Conservation (phyloP, 768 basidiomycete genomes). For the Gautieria morchelliformis region DNA sequence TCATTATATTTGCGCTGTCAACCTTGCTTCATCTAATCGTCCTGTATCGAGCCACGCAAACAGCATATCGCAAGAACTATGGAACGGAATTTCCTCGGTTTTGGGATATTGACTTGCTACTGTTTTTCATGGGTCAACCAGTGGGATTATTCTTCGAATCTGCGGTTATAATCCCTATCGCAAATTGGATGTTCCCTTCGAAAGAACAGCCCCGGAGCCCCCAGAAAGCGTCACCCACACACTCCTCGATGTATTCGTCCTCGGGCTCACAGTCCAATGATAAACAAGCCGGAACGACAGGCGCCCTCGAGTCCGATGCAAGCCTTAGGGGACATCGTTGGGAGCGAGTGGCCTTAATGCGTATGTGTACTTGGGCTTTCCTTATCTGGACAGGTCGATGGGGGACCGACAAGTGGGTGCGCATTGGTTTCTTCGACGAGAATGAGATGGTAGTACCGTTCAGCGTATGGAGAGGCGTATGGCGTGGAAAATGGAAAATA, state of each 20-base stretch:
- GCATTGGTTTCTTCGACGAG: background rate
- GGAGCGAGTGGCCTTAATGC: background rate
- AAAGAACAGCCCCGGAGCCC: background rate
- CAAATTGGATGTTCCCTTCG: background rate
- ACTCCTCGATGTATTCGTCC: background rate
- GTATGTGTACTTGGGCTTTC: background rate
- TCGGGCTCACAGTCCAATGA: background rate
- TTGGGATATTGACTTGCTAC: background rate
- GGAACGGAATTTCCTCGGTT: background rate
- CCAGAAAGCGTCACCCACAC: background rate
- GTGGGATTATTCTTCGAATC: slow-evolving; percentile 1
- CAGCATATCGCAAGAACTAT: background rate
- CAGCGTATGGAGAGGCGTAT: background rate
- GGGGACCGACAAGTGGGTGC: slow-evolving; percentile 1
- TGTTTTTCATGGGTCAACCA: slow-evolving; percentile 4
- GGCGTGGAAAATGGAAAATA: background rate
- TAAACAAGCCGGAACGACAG: background rate
- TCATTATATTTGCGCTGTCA: slow-evolving; percentile 1
- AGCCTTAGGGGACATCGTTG: background rate
- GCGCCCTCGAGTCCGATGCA: background rate
- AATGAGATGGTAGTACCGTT: background rate
- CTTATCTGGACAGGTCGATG: slow-evolving; percentile 7
- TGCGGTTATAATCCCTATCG: background rate
- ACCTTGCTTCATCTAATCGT: background rate
- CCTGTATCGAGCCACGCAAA: background rate